These are phyloP conservation scores for Anthoceros angustus DNA, from an alignment of 225 moss, liverwort and hornwort species.

Conservation along the genomic window DNA sequence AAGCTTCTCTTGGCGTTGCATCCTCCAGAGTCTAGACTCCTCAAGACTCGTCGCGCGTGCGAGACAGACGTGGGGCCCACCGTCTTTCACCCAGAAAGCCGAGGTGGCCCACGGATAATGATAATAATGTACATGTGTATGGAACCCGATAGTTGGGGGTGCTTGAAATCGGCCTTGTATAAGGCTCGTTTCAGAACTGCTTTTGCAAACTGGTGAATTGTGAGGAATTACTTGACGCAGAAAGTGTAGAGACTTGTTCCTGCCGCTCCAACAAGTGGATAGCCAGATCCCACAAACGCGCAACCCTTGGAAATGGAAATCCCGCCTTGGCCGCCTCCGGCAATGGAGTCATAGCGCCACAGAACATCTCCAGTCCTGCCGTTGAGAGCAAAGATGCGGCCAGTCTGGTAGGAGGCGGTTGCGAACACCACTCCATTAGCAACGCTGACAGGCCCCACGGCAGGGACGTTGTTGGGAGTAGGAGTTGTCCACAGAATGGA, in stretches of 20 bases:
- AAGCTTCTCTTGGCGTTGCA: no score
- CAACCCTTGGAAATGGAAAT: slow-evolving; percentile 8
- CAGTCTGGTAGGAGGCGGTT: background rate
- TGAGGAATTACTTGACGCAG: slow-evolving; percentile 31
- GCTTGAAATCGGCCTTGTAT: no score
- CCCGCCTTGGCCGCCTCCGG: background rate
- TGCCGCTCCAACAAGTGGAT: background rate
- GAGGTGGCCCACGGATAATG: no score
- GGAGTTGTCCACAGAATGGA: background rate
- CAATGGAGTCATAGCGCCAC: background rate
- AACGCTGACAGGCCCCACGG: slow-evolving; percentile 6
- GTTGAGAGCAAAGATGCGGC: slow-evolving; percentile 7
- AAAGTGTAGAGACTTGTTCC: slow-evolving; percentile 8
- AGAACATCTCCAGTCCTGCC: slow-evolving; percentile 3
- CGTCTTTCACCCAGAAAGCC: no score
- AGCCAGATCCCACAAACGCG: slow-evolving; percentile 8
- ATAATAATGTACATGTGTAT: no score
- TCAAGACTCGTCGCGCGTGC: no score
- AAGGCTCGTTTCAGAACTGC: no score
- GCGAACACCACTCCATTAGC: slow-evolving; percentile 7
- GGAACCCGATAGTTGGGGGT: no score
- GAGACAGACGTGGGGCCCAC: no score
- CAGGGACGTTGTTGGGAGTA: background rate
- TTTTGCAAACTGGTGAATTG: slow-evolving; percentile 29
- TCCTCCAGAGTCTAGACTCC: no score